A percentile compares a stretch with the other conserved stretches of the same genome.
These are phyloP conservation scores for Penicillium crustosum DNA, from an alignment of 2,329 filamentous ascomycete genomes.

Conservation along the genomic window DNA sequence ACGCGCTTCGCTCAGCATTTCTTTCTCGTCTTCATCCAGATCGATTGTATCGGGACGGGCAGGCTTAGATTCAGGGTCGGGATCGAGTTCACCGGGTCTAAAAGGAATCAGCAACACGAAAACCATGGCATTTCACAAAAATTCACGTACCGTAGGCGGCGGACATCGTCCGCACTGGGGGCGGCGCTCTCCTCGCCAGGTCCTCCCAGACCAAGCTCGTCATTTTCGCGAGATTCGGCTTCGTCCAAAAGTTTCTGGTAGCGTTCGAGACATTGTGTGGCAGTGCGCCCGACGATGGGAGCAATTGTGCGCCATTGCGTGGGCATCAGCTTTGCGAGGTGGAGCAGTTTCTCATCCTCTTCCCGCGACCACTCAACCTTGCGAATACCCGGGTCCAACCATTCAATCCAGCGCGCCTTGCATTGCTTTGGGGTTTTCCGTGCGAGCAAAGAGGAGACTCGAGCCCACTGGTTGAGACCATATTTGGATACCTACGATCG, in stretches of 20 bases:
- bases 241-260: constrained; percentile 97
- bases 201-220: constrained; percentile 77
- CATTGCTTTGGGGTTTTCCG: constrained; percentile 99
- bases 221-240: constrained; percentile 82
- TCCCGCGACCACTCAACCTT: constrained; percentile 99
- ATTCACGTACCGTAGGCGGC: constrained; percentile 63
- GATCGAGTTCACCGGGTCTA: constrained; percentile 85
- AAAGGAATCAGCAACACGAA: constrained; percentile 14
- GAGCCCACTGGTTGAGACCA: constrained; percentile 96
- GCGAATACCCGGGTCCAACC: constrained; percentile 95
- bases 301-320: constrained; percentile 99
- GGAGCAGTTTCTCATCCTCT: constrained; percentile 95
- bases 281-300: constrained; percentile 91
- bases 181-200: constrained; percentile 80
- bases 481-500: constrained; percentile 70
- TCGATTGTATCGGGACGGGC: constrained; percentile 96
- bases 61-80: constrained; percentile 95
- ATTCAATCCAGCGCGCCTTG: constrained; percentile 98
- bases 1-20: constrained; percentile 97
- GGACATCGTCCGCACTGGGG: constrained; percentile 88
- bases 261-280: constrained; percentile 93
- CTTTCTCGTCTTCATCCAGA: constrained; percentile 97
- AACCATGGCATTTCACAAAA: not conserved
- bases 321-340: constrained; percentile 96
- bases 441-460: constrained; percentile 92